Evolutionary conservation across 495 filamentous ascomycete species (phyloP).

Genomic region (Oleoguttula mirabilis): DNA sequence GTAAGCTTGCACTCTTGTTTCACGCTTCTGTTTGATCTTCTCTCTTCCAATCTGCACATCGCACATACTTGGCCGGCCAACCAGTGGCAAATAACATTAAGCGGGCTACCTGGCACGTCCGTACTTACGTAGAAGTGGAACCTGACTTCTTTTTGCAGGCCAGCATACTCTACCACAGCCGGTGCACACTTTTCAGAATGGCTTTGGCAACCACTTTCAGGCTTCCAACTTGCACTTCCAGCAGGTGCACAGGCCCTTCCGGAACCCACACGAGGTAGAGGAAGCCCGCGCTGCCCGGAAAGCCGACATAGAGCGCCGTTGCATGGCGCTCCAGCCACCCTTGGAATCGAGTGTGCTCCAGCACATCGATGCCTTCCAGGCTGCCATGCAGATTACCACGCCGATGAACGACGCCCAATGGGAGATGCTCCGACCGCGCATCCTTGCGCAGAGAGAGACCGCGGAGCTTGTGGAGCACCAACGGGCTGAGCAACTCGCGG

Average conservation of each 20-base stretch:
- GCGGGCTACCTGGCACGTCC: too few species aligned
- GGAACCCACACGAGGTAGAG: constrained; percentile 36
- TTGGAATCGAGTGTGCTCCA: constrained; percentile 44
- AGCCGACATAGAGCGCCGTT: constrained; percentile 56
- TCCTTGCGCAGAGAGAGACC: constrained; percentile 48
- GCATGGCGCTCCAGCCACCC: constrained; percentile 48
- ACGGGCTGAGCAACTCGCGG: constrained; percentile 29
- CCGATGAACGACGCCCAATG: constrained; percentile 53
- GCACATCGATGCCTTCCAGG: constrained; percentile 58
- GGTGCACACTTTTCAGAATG: neutral
- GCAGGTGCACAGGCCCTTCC: constrained; percentile 18
- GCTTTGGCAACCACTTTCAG: neutral
- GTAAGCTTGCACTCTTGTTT: constrained; percentile 11
- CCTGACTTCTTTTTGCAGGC: constrained; percentile 2
- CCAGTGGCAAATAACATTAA: neutral
- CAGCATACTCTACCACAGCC: constrained; percentile 5
- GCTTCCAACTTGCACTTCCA: neutral
- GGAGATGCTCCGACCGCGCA: constrained; percentile 50
- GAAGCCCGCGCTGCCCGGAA: constrained; percentile 39
- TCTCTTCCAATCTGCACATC: constrained; percentile 3
- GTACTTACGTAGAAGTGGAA: too few species aligned
- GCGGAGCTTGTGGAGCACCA: constrained; percentile 45
- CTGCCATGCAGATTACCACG: constrained; percentile 51
- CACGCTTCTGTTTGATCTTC: constrained; percentile 1
- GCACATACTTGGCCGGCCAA: neutral